phyloP scores from a whole-genome alignment of 331 rosid species.

The Rosa hybrid region DNA sequence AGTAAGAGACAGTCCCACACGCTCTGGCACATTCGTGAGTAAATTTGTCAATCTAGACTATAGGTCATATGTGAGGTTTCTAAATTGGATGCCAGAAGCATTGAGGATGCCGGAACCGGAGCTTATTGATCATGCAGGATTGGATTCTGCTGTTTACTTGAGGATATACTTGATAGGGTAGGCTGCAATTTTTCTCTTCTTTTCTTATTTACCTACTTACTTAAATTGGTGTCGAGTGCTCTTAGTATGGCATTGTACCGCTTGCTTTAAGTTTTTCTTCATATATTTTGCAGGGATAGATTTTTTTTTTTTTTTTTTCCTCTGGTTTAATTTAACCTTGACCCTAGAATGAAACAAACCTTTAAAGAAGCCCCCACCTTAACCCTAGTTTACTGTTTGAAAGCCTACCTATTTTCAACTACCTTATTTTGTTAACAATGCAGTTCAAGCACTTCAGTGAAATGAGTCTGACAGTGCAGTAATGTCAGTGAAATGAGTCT shows the following conservation, averaged over 20 bases:
- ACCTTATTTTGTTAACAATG: background rate
- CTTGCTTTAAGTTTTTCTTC: background rate
- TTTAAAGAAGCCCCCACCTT: too few species aligned
- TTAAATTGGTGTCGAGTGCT: background rate
- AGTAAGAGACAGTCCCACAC: slow-evolving; percentile 73
- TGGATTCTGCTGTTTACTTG: slow-evolving; percentile 91
- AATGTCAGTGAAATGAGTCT: background rate
- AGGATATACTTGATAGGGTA: slow-evolving; percentile 94
- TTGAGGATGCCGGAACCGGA: slow-evolving; percentile 89
- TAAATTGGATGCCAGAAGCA: slow-evolving; percentile 96
- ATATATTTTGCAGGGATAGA: background rate
- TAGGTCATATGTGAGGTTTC: slow-evolving; percentile 64
- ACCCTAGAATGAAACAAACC: too few species aligned
- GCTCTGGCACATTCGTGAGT: slow-evolving; percentile 66
- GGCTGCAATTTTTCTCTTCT: slow-evolving; percentile 19
- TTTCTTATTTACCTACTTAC: background rate
- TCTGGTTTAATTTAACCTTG: too few species aligned
- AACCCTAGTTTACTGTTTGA: too few species aligned
- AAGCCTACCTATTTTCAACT: background rate
- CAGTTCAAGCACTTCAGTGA: background rate
- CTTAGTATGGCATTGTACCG: background rate
- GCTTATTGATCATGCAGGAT: slow-evolving; percentile 94
- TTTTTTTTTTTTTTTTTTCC: too few species aligned
- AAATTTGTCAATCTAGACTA: slow-evolving; percentile 84
- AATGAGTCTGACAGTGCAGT: background rate